Evolutionary conservation across 2,329 filamentous ascomycete genomes (phyloP).

Genomic region (Colletotrichum echinochloae): DNA sequence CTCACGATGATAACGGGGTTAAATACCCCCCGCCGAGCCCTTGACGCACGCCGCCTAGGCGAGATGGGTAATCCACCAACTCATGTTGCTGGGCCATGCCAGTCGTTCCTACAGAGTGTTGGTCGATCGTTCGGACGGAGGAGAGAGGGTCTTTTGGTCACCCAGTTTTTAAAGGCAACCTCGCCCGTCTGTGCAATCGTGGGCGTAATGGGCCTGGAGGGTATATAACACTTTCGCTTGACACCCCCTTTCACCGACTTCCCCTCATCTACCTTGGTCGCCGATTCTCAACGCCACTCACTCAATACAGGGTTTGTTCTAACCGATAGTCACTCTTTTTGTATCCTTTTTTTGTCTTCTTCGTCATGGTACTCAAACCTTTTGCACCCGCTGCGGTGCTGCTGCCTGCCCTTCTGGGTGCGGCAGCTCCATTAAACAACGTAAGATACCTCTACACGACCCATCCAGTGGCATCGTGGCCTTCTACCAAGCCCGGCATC

Average conservation of each 20-base stretch:
- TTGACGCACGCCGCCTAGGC: not conserved
- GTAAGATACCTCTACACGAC: too few species aligned
- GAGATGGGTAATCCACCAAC: conserved; percentile 14
- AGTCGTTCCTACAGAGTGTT: conserved; percentile 20
- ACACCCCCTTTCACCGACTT: conserved; percentile 16
- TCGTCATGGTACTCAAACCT: conserved; percentile 36
- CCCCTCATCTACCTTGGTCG: conserved; percentile 21
- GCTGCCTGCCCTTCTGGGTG: conserved; percentile 26
- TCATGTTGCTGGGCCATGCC: conserved; percentile 22
- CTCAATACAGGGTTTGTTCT: conserved; percentile 17
- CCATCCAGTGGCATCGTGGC: not conserved
- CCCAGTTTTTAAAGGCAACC: conserved; percentile 22
- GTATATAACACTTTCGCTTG: conserved; percentile 35
- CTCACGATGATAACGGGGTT: too few species aligned
- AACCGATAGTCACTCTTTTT: not conserved
- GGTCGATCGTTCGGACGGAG: conserved; percentile 26
- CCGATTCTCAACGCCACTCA: conserved; percentile 6
- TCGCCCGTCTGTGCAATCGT: conserved; percentile 5
- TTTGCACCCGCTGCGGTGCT: conserved; percentile 27
- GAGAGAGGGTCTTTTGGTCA: conserved; percentile 19
- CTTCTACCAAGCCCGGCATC: not conserved
- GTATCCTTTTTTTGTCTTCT: not conserved
- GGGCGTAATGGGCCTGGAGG: conserved; percentile 14
- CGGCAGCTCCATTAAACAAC: conserved; percentile 20
- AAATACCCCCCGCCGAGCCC: conserved; percentile 1